A percentile compares a stretch with the other conserved stretches of the same genome.
Conservation (phyloP, 2,329 filamentous ascomycete species). For the Bipolaris zeicola region DNA sequence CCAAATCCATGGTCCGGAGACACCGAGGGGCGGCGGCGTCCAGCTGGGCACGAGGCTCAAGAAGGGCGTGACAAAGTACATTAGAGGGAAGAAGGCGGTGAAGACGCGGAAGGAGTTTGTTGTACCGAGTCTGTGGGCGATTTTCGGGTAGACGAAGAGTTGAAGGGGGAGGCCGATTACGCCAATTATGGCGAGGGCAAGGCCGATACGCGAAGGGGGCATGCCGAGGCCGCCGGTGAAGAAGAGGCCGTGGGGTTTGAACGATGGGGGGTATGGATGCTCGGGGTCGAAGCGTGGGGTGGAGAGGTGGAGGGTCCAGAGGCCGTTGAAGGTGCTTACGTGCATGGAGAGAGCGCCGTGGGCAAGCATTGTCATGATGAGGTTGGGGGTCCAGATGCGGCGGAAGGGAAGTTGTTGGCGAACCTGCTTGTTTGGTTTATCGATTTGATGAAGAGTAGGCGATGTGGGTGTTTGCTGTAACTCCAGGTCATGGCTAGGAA, state of each 20-base stretch:
- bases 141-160: constrained; percentile 52
- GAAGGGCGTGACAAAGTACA: constrained; percentile 53
- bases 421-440: constrained; percentile 17
- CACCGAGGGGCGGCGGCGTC: constrained; percentile 47
- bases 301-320: constrained; percentile 58
- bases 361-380: constrained; percentile 51
- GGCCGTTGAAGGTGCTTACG: constrained; percentile 55
- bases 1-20: constrained; percentile 52
- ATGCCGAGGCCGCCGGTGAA: constrained; percentile 58
- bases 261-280: constrained; percentile 40
- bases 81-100: constrained; percentile 53
- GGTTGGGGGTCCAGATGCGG: constrained; percentile 55
- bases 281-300: constrained; percentile 50
- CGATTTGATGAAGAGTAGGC: constrained; percentile 9
- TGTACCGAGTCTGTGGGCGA: constrained; percentile 52
- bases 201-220: constrained; percentile 54
- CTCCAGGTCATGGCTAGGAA: constrained; percentile 40
- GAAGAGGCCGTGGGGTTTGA: constrained; percentile 49
- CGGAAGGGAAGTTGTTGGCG: constrained; percentile 52
- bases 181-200: constrained; percentile 56
- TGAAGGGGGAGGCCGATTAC: constrained; percentile 55
- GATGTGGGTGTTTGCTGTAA: constrained; percentile 41
- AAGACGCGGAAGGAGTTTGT: constrained; percentile 50
- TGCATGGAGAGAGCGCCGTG: constrained; percentile 56
- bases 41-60: constrained; percentile 51